A percentile compares a stretch with the other conserved stretches of the same genome.
phyloP scores from a whole-genome alignment of 257 asterid species.

The Solanum dulcamara region DNA sequence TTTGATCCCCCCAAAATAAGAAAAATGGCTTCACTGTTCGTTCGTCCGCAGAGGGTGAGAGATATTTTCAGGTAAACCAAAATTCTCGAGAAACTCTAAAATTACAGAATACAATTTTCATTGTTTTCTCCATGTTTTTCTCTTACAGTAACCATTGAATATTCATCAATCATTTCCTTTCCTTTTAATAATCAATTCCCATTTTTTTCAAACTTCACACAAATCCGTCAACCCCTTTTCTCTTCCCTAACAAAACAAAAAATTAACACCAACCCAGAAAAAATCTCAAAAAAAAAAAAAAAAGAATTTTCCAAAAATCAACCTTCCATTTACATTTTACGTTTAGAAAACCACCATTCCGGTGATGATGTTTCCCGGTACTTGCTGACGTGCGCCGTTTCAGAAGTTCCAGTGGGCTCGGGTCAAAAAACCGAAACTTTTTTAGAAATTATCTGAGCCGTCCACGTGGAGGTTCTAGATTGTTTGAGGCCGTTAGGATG shows the following conservation, averaged over 20 bases:
- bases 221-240: conserved; percentile 11
- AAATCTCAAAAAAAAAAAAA: neutral
- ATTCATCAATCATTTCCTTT: neutral
- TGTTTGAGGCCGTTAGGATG: conserved; percentile 1
- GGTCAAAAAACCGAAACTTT: neutral
- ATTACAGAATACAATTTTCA: neutral
- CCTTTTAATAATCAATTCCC: neutral
- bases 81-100: neutral
- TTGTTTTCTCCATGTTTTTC: conserved; percentile 8
- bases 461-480: conserved; percentile 29
- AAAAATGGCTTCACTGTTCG: neutral
- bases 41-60: neutral
- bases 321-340: neutral
- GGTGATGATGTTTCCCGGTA: neutral
- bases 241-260: neutral
- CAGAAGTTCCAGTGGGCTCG: neutral
- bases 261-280: neutral
- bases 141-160: neutral
- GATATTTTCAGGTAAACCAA: neutral
- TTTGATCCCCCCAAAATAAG: neutral
- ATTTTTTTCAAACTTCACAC: neutral
- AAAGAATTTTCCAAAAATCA: neutral
- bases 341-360: neutral
- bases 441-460: conserved; percentile 7
- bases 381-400: conserved; percentile 17